phyloP scores from a whole-genome alignment of 1,284 basidiomycete genomes.

The Sanghuangporus weigelae region DNA sequence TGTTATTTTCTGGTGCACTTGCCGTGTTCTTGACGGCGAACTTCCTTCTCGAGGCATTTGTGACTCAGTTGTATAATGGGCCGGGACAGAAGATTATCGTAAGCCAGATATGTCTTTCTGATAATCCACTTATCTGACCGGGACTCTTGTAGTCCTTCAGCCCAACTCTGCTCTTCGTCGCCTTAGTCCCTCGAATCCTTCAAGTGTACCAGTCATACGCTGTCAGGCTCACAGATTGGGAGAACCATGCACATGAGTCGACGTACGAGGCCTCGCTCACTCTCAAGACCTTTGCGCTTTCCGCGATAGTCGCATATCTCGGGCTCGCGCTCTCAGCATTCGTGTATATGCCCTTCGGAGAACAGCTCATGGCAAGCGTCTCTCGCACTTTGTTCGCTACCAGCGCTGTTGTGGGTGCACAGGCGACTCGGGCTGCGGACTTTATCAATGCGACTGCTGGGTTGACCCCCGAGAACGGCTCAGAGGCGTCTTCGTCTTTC shows the following conservation, averaged over 20 bases:
- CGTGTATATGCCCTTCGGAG: constrained; percentile 89
- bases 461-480: neutral
- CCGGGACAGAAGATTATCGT: constrained; percentile 77
- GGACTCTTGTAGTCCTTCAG: constrained; percentile 51
- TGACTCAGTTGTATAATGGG: constrained; percentile 81
- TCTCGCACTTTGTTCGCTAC: constrained; percentile 34
- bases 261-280: constrained; percentile 79
- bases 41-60: constrained; percentile 86
- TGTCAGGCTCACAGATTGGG: constrained; percentile 76
- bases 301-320: constrained; percentile 85
- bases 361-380: constrained; percentile 64
- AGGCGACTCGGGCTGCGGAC: constrained; percentile 20
- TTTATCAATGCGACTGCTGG: constrained; percentile 24
- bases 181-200: constrained; percentile 82
- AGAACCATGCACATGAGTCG: constrained; percentile 83
- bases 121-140: neutral
- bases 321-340: constrained; percentile 83
- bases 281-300: constrained; percentile 87
- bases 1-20: constrained; percentile 70
- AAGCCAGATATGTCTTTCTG: constrained; percentile 28
- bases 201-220: constrained; percentile 72
- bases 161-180: constrained; percentile 82
- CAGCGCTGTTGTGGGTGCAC: constrained; percentile 18
- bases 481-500: neutral
- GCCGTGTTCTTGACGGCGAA: constrained; percentile 69